Evolutionary conservation across 1,284 basidiomycete species (phyloP), one percentile per base, ranked within the genome.

Genomic region (Pterula multifida): DNA sequence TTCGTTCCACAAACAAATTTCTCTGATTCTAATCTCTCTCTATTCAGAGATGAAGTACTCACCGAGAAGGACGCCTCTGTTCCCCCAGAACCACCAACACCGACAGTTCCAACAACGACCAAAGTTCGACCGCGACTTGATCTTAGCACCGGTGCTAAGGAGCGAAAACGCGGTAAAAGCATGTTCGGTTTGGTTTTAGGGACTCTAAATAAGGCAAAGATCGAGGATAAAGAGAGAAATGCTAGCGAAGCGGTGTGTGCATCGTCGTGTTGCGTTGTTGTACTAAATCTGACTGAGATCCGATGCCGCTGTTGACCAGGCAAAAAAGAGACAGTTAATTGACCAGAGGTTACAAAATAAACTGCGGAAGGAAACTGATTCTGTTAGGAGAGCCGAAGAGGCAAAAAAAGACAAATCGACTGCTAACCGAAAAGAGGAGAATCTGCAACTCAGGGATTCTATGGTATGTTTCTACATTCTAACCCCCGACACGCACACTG

Each of bases 151-250:
- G 66, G 66, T 49, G 55, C 64, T 53, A 65, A 68, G 57, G 81
- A 85, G 64, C 75, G 82, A 58, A 87, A 83, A 68, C 81, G 84
- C 59, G 85, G 85, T 63, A 86, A 84, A 75, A 79, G 76, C 68
- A 85, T 87, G 79, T 85, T 89, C 68, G 85, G 85, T 57, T 70
- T 88, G 57, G 68, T 87, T 57, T 65, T 89, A 52, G 84, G 84
- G 52, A 89, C 85, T 56, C 74, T 89, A 55, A 85, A 82, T 68
- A 85, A 84, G 71, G 85, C 85, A 57, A 86, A 85, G 69, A 80
- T 75, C 57, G 85, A 88, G 70, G 85, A 86, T 63, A 81, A 83
- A 61, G 78, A 84, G 68, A 70, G 85, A 52, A 85, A 75, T 63
- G 78, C 80, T 28, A 85, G 83, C 64, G 85, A 88, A 57, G 85